Evolutionary conservation across 2,329 filamentous ascomycete genomes (phyloP).

Genomic region (Colletotrichum costaricense): DNA sequence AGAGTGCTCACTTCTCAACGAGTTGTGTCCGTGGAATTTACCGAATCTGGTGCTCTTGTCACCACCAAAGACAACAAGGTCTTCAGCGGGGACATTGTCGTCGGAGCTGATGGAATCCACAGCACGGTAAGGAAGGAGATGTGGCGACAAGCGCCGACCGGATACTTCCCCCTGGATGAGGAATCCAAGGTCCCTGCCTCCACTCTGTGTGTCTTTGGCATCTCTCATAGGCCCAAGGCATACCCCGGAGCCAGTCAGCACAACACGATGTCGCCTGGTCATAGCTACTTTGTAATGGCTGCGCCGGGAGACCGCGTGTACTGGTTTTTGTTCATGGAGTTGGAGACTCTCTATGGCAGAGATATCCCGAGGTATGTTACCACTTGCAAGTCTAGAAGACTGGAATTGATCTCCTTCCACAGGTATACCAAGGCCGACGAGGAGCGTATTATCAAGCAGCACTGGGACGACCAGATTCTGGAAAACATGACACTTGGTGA

Average conservation of each 20-base stretch:
- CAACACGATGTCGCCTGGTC: no score
- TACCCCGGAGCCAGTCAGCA: no score
- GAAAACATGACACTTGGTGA: neutral
- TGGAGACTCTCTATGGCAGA: no score
- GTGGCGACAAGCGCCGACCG: neutral
- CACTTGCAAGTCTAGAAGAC: no score
- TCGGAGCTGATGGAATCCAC: neutral
- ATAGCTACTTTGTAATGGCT: no score
- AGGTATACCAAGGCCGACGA: no score
- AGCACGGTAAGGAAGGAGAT: neutral
- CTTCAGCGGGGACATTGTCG: neutral
- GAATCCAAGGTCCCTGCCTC: neutral
- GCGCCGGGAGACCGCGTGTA: no score
- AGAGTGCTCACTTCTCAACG: neutral
- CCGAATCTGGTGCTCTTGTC: neutral
- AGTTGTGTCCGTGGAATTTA: neutral
- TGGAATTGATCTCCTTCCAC: no score
- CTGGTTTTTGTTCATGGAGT: no score
- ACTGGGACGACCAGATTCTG: neutral
- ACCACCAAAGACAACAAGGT: neutral
- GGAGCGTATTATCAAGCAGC: no score
- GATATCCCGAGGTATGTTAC: no score
- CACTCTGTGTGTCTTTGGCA: neutral
- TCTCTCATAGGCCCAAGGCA: no score
- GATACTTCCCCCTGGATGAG: neutral